Evolutionary conservation across 2,329 filamentous ascomycete species (phyloP), one percentile per base, ranked within the genome.

Genomic region (Keithomyces neogunnii): DNA sequence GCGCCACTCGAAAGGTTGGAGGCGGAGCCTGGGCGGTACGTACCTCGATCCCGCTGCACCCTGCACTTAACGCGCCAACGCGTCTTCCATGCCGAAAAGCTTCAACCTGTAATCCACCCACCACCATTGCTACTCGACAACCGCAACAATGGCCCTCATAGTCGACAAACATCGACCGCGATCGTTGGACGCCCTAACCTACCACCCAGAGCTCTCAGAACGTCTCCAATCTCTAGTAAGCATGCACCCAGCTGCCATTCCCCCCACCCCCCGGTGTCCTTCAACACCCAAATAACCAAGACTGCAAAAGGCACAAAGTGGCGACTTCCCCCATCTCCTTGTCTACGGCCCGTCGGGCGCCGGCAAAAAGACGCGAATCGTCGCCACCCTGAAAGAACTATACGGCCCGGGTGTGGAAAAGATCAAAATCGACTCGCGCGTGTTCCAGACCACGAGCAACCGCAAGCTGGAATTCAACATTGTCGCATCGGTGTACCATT

Each of bases 401-500:
- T 99, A 93, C 69, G 93, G 93, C 0, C 85, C 92, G 0, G 92
- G 93, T 43, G 93, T 96, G n/a, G 95, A 99, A 66, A 97, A 96
- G 78, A 99, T 99, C 78, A 97, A 97, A 74, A 97, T 99, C 71
- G 93, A 99, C 66, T 89, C 90, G 10, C 88, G 93, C 57, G 87
- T 96, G 53, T 99, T 99, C 74, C 91, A 96, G 70, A 97, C 93
- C 1, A 91, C 84, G 28, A 87, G 86, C 64, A 97, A 96, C 69
- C 89, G 93, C 66, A 99, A 99, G 71, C 85, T 99, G 61, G 93
- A 99, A 72, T 99, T 99, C 80, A 99, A 96, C 73, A 95, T 99
- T 57, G 93, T 99, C 50, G 85, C 91, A 44, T 97, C 92, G 0
- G 84, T 96, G 57, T 99, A 99, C 72, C 93, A 99, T 69, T 85